These are phyloP conservation scores for Bocquillonia castaneifolia DNA, from an alignment of 441 rosid genomes.

Conservation along the genomic window DNA sequence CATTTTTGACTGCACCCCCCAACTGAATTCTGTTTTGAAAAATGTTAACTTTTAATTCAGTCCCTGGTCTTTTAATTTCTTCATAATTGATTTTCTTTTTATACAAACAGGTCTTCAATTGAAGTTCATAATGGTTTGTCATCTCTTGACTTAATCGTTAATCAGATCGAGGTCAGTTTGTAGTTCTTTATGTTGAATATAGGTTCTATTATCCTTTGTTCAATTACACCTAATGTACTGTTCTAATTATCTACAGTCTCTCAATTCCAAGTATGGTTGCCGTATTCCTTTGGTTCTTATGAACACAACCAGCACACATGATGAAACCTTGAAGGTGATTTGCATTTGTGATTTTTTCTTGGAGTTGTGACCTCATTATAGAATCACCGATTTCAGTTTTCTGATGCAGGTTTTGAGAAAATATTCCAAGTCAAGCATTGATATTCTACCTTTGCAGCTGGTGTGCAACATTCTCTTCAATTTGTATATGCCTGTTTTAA, in stretches of 20 bases:
- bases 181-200: background rate
- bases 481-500: background rate
- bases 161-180: slow-evolving; percentile 49
- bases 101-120: slow-evolving; percentile 44
- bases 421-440: slow-evolving; percentile 39
- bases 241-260: slow-evolving; percentile 38
- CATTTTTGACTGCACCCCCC: background rate
- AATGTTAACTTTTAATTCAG: background rate
- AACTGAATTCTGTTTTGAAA: background rate
- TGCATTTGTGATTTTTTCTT: slow-evolving; percentile 13
- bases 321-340: slow-evolving; percentile 45
- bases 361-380: slow-evolving; percentile 5
- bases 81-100: slow-evolving; percentile 6
- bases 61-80: background rate
- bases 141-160: slow-evolving; percentile 40
- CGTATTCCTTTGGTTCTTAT: slow-evolving; percentile 48
- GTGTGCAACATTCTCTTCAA: slow-evolving; percentile 25
- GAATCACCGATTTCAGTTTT: slow-evolving; percentile 22
- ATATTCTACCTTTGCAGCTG: slow-evolving; percentile 44
- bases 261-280: slow-evolving; percentile 54
- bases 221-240: slow-evolving; percentile 7
- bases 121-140: slow-evolving; percentile 49
- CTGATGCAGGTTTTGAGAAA: slow-evolving; percentile 45
- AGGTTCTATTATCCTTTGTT: background rate
- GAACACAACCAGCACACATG: slow-evolving; percentile 38